Conservation (phyloP, 2,329 filamentous ascomycete species). For the Aspergillus jensenii region DNA sequence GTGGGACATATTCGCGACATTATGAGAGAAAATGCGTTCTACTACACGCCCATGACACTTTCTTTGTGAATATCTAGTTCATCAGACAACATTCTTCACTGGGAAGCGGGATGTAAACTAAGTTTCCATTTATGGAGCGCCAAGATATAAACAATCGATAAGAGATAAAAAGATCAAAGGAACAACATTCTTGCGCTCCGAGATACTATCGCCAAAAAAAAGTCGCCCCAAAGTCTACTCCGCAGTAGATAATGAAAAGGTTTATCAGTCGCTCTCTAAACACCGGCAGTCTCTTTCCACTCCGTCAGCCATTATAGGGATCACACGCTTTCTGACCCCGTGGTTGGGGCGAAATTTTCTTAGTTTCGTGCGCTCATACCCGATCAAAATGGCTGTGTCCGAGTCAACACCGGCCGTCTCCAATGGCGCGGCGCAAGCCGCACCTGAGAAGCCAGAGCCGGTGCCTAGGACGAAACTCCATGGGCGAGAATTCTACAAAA, state of each 20-base stretch:
- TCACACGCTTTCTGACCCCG: conserved; percentile 25
- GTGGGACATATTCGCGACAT: conserved; percentile 4
- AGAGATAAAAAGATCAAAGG: conserved; percentile 27
- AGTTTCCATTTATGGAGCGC: conserved; percentile 5
- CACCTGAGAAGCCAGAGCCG: conserved; percentile 15
- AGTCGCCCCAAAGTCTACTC: conserved; percentile 6
- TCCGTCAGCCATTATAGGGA: conserved; percentile 31
- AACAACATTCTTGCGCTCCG: conserved; percentile 24
- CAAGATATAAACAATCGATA: conserved; percentile 21
- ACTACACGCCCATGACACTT: neutral
- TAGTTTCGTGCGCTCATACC: conserved; percentile 4
- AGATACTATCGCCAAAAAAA: conserved; percentile 25
- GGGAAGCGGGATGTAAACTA: neutral
- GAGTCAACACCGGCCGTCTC: conserved; percentile 20
- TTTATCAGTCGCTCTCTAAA: neutral
- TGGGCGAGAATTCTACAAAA: conserved; percentile 90
- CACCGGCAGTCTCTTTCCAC: neutral
- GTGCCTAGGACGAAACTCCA: conserved; percentile 61
- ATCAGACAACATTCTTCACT: neutral
- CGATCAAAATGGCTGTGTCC: conserved; percentile 29
- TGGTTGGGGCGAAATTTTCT: conserved; percentile 26
- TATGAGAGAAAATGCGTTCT: neutral
- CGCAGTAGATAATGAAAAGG: neutral
- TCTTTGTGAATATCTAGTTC: neutral
- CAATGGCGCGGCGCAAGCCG: conserved; percentile 20